Percentiles rank a stretch among this genome's conserved stretches.
Conservation (phyloP, 2,329 filamentous ascomycete species). For the Claviceps citrina region DNA sequence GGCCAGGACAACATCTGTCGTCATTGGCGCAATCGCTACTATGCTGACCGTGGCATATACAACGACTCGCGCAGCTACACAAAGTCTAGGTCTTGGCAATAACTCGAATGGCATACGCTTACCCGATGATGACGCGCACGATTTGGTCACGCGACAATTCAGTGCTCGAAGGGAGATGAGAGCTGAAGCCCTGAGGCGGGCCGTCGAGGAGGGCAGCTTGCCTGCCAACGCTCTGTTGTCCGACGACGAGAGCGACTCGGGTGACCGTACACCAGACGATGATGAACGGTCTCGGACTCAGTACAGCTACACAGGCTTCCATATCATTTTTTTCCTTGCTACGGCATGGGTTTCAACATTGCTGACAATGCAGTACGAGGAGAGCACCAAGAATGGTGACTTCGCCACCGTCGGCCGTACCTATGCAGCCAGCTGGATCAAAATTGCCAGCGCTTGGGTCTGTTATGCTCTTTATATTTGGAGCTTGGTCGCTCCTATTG, state of each 20-base stretch:
- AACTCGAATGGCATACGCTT: constrained; percentile 36
- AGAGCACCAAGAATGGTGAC: constrained; percentile 46
- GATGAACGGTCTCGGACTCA: constrained; percentile 82
- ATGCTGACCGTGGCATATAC: constrained; percentile 97
- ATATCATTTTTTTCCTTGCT: constrained; percentile 92
- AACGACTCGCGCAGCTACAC: constrained; percentile 87
- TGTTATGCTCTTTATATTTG: constrained; percentile 91
- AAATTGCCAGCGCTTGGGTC: constrained; percentile 94
- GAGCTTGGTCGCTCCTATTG: constrained; percentile 75
- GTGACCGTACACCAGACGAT: constrained; percentile 52
- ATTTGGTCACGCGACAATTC: constrained; percentile 75
- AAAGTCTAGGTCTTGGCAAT: constrained; percentile 61
- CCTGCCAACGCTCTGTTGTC: constrained; percentile 80
- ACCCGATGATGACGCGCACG: constrained; percentile 66
- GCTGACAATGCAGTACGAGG: constrained; percentile 58
- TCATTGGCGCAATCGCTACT: constrained; percentile 87
- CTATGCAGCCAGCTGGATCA: constrained; percentile 97
- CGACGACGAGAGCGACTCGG: constrained; percentile 50
- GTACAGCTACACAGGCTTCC: constrained; percentile 93
- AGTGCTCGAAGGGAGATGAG: constrained; percentile 74
- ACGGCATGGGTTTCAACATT: constrained; percentile 93
- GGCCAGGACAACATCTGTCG: constrained; percentile 75
- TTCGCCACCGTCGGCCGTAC: constrained; percentile 90
- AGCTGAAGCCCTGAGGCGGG: constrained; percentile 74
- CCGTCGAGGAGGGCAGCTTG: constrained; percentile 81